Evolutionary conservation across 2,329 filamentous ascomycete genomes (phyloP), one percentile per base, ranked within the genome.

Genomic region (Paecilomyces formosus): DNA sequence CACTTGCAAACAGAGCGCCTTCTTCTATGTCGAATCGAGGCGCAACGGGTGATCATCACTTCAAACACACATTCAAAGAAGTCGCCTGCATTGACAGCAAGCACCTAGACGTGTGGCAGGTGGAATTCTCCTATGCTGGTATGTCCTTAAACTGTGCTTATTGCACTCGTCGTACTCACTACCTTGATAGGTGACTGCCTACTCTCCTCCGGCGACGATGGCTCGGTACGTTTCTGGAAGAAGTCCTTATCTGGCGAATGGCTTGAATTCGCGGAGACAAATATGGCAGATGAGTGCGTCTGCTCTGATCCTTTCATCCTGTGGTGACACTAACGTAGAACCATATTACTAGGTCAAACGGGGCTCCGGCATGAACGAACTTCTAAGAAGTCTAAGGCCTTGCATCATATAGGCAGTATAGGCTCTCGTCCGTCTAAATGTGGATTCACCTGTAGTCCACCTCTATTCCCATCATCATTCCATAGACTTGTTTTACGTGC

Each of bases 61-160:
- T 77, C 58, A 73, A 72, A 53, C 75, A 77, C 64, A 71, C 71
- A 2, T 75, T 67, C 61, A 75, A 72, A 58, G 69, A 76, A 61
- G 74, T 76, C 9, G 74, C 74, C 30, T 76, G 73, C 45, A 71
- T 77, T 60, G 73, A 77, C 55, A 77, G 72, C 62, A 73, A 72
- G 54, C 75, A 77, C 64, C 64, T 76, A n/a, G 74, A 77, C 63
- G 74, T 76, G 30, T 77, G 75, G 75, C 74, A 77, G 59, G 73
- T 77, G 7, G 72, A 76, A 50, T 77, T 77, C 57, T 77, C 75
- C 2, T 74, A 73, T 60, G 70, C 75, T 51, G 75, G 75, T 77
- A 58, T 65, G 69, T 64, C 22, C 22, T 53, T 9, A 33, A 33
- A 39, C 62, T 33, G 15, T 45, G 54, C 2, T 3, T 33, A 13